A percentile compares a stretch with the other conserved stretches of the same genome.
Evolutionary conservation across 2,329 filamentous ascomycete species (phyloP).

Genomic region (Fusarium devonianum): DNA sequence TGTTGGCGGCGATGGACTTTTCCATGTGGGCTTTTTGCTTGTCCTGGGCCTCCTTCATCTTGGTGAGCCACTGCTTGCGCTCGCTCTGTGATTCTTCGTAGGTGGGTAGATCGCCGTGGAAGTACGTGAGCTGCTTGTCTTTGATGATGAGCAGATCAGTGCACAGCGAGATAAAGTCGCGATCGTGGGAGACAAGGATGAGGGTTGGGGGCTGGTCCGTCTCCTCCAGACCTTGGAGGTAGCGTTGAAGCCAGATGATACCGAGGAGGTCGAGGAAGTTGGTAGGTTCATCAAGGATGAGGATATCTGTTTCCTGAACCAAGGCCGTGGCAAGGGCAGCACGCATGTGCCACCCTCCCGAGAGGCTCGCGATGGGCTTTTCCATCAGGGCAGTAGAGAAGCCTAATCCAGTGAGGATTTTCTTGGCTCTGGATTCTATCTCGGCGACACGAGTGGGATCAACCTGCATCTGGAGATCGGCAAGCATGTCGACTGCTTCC

Average conservation of each 20-base stretch:
- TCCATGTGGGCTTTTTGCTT: conserved; percentile 83
- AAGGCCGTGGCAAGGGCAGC: conserved; percentile 70
- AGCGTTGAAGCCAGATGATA: conserved; percentile 83
- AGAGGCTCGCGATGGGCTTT: conserved; percentile 69
- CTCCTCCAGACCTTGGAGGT: conserved; percentile 67
- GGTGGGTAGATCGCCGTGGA: conserved; percentile 75
- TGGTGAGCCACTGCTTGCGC: conserved; percentile 70
- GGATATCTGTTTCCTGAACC: conserved; percentile 75
- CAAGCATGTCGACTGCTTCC: conserved; percentile 72
- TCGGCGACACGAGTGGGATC: conserved; percentile 70
- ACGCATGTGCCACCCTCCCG: conserved; percentile 80
- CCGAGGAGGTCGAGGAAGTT: conserved; percentile 85
- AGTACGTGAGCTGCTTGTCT: conserved; percentile 74
- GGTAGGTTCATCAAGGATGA: conserved; percentile 86
- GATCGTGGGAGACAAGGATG: conserved; percentile 83
- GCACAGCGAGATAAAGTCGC: conserved; percentile 79
- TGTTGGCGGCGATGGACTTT: conserved; percentile 76
- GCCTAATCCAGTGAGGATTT: conserved; percentile 72
- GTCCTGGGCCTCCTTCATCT: conserved; percentile 84
- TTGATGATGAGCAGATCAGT: conserved; percentile 80
- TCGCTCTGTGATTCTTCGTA: conserved; percentile 75
- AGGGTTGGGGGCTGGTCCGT: conserved; percentile 67
- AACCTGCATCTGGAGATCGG: conserved; percentile 71
- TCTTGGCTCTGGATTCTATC: conserved; percentile 70
- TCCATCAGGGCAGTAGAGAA: conserved; percentile 70